phyloP scores from a whole-genome alignment of 805 yeast species.

The Geotrichum ghanense region DNA sequence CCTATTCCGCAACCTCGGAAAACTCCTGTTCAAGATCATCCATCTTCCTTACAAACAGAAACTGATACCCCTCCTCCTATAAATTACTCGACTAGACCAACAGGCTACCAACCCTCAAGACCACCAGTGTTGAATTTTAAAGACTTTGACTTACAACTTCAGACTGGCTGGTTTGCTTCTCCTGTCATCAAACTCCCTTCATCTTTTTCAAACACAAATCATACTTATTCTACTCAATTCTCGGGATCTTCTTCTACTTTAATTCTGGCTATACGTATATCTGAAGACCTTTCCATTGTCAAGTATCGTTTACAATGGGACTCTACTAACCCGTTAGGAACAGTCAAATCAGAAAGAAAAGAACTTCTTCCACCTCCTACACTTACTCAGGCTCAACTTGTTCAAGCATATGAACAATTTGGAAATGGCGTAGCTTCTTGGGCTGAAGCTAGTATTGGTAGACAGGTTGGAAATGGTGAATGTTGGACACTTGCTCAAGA shows the following conservation, averaged over 20 bases:
- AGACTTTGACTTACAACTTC: conserved; percentile 15
- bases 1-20: conserved; percentile 3
- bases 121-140: conserved; percentile 2
- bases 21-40: conserved; percentile 5
- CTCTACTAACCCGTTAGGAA: conserved; percentile 26
- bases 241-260: conserved; percentile 14
- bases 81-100: conserved; percentile 9
- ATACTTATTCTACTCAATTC: conserved; percentile 12
- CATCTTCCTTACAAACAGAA: conserved; percentile 3
- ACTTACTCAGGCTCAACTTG: conserved; percentile 19
- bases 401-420: conserved; percentile 16
- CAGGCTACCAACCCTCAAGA: neutral
- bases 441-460: conserved; percentile 24
- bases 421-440: conserved; percentile 25
- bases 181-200: conserved; percentile 19
- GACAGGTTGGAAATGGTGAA: conserved; percentile 28
- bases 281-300: conserved; percentile 23
- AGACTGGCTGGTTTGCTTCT: conserved; percentile 17
- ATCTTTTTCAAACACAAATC: conserved; percentile 18
- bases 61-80: conserved; percentile 9
- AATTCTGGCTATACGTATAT: conserved; percentile 19
- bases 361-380: conserved; percentile 33
- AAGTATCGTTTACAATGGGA: conserved; percentile 21
- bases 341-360: conserved; percentile 25
- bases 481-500: conserved; percentile 31